Evolutionary conservation across 2,329 filamentous ascomycete species (phyloP), one percentile per base, ranked within the genome.

Genomic region (Aspergillus ruber): DNA sequence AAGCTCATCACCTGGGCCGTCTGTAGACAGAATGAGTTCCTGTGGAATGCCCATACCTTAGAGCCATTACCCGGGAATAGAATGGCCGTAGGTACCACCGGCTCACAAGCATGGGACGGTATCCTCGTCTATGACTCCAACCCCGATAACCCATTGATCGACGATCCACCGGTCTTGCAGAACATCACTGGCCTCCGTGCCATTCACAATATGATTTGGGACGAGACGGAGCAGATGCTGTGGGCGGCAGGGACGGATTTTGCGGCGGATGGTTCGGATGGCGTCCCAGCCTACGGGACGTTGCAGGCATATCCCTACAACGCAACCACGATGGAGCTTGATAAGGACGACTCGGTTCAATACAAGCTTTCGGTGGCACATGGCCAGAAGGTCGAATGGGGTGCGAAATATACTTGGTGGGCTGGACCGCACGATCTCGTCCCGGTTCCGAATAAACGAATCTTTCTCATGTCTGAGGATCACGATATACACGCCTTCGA

Each of bases 141-240:
- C 18, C 29, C 38, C 8, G 54, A 42, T 0, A 51, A 54, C 12
- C 54, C 56, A 1, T 50, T 60, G 10, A 46, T 50, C 9, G 50
- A 58, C 17, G 46, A 58, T 10, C 52, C 58, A 2, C 56, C 52
- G 2, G 47, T 60, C 8, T 25, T 59, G 20, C 58, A 60, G 42
- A 57, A 52, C 20, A 43, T 60, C 32, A 58, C 57, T 12, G 56
- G 56, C 15, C 49, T 60, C 0, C 54, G 54, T 0, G 58, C 56
- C 9, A 58, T 59, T 17, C 56, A 60, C 21, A 56, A 45, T 1
- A 45, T 60, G 55, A 59, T 60, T 35, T 60, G 56, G 58, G 58
- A 60, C 23, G 58, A 60, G 35, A 35, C 52, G 29, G 52, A 47
- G 2, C 56, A 57, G 41, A 54, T 57, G 51, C 41, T 60, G 18